Percentiles rank a stretch among this genome's conserved stretches.
phyloP scores from a whole-genome alignment of 192 early-diverging fungal genomes.

The Ambispora gerdemannii region DNA sequence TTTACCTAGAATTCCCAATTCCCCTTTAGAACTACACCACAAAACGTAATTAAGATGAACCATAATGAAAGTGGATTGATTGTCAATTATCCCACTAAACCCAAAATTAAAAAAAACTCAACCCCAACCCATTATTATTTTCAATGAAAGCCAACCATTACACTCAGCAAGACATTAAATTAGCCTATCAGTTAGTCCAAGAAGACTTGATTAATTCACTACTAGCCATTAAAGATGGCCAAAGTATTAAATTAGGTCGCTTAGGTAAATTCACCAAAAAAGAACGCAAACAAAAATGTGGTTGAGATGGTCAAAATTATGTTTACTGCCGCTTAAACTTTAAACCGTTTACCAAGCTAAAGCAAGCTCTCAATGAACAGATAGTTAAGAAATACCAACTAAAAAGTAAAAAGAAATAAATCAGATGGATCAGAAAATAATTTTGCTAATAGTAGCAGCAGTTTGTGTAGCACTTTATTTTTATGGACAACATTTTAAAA shows the following conservation, averaged over 20 bases:
- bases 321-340: constrained; percentile 3
- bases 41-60: constrained; percentile 2
- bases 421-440: background rate
- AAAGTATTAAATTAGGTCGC: constrained; percentile 8
- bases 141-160: constrained; percentile 7
- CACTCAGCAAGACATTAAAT: background rate
- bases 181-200: too few relatives aligned
- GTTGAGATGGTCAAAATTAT: constrained; percentile 5
- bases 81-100: background rate
- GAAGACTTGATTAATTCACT: background rate
- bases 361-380: background rate
- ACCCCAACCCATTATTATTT: constrained; percentile 13
- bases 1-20: background rate
- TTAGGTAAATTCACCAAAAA: background rate
- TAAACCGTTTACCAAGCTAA: constrained; percentile 1
- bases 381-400: background rate
- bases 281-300: background rate
- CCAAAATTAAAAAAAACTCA: constrained; percentile 3
- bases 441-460: background rate
- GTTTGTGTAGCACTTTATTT: constrained; percentile 4
- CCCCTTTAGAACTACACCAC: background rate
- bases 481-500: background rate
- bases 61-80: constrained; percentile 4
- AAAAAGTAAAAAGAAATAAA: too few relatives aligned
- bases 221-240: background rate